Base-by-base conservation (phyloP, 106 monocot genomes). In the Gastrodia elata region DNA sequence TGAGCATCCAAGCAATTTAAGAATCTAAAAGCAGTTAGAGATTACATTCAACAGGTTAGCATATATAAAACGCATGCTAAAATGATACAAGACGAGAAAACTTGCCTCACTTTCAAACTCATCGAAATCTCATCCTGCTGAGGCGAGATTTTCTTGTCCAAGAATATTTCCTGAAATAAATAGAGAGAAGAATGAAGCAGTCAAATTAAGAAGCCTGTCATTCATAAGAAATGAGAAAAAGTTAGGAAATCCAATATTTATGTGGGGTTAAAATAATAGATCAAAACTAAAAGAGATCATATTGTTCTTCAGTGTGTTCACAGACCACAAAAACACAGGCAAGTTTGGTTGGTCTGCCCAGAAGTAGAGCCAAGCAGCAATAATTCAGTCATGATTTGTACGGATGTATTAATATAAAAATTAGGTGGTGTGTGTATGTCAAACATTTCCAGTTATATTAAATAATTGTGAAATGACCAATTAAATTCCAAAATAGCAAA, bases 111-210 rank as follows among this genome's bases (percentile, higher is more conserved):
- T 73, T 82, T 80, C 14, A 70, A 52, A 28, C 25, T 73, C 71
- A 87, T 34, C 42, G 37, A 72, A 80, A 58, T 72, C 41, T 77
- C 78, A 78, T 59, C 33, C 79, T 83, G 74, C 35, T 79, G 76
- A 69, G 75, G 26, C 39, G 85, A 72, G 39, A 83, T 70, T 72
- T 75, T 77, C 71, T 84, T 92, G 30, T 81, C 83, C 80, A 86
- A 61, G 48, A 90, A 86, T 70, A 90, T 64, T 9, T 88, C 96
- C 96, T 97, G 80, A 25, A 48, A 65, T 70, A 24, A 55, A 67
- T 71, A 33, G 18, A 72, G 28, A 72, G 22, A 76, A 37, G 4
- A 36, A n/a, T 55, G 61, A n/a, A 65, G 44, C 3, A 77, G 24
- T 28, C 33, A 71, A 16, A 11, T 9, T 33, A 20, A 83, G 26